A percentile compares a stretch with the other conserved stretches of the same genome.
Conservation (phyloP, 805 yeast species). For the Myxozyma kluyveri region DNA sequence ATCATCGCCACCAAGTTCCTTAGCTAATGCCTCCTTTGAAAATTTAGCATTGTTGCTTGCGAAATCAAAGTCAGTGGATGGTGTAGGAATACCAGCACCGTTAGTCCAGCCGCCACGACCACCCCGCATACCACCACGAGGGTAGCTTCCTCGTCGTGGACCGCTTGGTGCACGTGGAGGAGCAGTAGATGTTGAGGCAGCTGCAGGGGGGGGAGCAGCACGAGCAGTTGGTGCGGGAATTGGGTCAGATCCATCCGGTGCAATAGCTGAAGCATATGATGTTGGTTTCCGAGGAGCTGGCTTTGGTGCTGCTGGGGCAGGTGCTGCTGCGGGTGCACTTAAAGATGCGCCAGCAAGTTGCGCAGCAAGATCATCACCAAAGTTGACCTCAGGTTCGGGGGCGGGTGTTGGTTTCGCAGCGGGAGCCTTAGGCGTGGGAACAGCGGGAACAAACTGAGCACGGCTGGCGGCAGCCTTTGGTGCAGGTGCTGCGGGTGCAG, state of each 20-base stretch:
- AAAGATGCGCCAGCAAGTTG: constrained; percentile 6
- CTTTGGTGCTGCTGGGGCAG: constrained; percentile 26
- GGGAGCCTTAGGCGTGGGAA: constrained; percentile 24
- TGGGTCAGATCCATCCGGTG: constrained; percentile 3
- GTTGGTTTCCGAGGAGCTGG: constrained; percentile 7
- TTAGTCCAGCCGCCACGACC: neutral
- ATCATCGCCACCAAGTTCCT: constrained; percentile 45
- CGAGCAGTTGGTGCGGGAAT: neutral
- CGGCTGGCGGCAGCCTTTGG: constrained; percentile 3
- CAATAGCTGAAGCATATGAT: constrained; percentile 13
- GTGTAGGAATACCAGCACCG: constrained; percentile 40
- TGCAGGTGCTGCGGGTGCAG: constrained; percentile 5
- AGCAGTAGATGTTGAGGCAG: neutral
- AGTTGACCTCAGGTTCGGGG: constrained; percentile 19
- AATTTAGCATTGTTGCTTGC: constrained; percentile 71
- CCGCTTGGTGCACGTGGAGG: neutral
- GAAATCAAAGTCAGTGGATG: constrained; percentile 70
- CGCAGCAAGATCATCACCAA: constrained; percentile 26
- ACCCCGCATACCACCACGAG: constrained; percentile 6
- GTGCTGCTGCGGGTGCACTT: constrained; percentile 13
- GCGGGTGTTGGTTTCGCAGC: constrained; percentile 23
- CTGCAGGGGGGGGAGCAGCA: neutral
- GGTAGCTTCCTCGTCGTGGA: neutral
- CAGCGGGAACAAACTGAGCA: constrained; percentile 22
- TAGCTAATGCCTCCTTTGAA: constrained; percentile 33